These are phyloP conservation scores for Boeremia lycopersici DNA, from an alignment of 2,329 filamentous ascomycete species.

Conservation along the genomic window DNA sequence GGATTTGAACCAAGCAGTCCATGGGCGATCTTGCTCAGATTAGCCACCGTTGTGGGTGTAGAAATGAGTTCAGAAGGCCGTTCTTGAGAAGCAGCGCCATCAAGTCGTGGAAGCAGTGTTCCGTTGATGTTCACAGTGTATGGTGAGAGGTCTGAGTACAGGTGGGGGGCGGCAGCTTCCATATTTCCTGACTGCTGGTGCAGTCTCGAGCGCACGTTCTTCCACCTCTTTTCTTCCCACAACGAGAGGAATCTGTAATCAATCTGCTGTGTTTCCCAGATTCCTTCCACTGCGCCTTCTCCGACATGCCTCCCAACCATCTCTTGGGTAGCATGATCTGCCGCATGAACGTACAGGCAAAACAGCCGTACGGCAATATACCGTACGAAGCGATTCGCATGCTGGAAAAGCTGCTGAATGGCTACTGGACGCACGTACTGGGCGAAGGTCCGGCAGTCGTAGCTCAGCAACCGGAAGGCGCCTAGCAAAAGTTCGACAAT, in stretches of 20 bases:
- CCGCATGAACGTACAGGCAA: constrained; percentile 76
- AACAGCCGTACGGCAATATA: constrained; percentile 85
- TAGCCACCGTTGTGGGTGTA: constrained; percentile 74
- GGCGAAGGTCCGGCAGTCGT: constrained; percentile 72
- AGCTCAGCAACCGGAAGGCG: constrained; percentile 78
- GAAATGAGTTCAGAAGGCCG: constrained; percentile 54
- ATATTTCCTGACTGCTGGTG: constrained; percentile 3
- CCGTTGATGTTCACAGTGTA: constrained; percentile 44
- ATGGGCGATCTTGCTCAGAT: constrained; percentile 71
- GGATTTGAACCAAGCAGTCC: constrained; percentile 72
- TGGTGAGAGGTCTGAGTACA: constrained; percentile 34
- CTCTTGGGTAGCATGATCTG: constrained; percentile 77
- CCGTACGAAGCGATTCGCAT: constrained; percentile 65
- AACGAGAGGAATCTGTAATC: constrained; percentile 77
- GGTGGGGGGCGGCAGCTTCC: neutral
- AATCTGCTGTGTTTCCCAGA: constrained; percentile 75
- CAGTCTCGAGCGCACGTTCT: constrained; percentile 22
- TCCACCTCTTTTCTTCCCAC: constrained; percentile 66
- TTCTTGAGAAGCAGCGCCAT: constrained; percentile 36
- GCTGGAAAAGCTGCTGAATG: constrained; percentile 71
- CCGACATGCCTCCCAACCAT: constrained; percentile 72
- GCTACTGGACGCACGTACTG: constrained; percentile 67
- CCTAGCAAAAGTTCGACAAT: constrained; percentile 64
- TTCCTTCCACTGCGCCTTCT: constrained; percentile 66
- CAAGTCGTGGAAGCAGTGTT: constrained; percentile 47